phyloP scores from a whole-genome alignment of 306 rosid species.

The Vigna angularis region DNA sequence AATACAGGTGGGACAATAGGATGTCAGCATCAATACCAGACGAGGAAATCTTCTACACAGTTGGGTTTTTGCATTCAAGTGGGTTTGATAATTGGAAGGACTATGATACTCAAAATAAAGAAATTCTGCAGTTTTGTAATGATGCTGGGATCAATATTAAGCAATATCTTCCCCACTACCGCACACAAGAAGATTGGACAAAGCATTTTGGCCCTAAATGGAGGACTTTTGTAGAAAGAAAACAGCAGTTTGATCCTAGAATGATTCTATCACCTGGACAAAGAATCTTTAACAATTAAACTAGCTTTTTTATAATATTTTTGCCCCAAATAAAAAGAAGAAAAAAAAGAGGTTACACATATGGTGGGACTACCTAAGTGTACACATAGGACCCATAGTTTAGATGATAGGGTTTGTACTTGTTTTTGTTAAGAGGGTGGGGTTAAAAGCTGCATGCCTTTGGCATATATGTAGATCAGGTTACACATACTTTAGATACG shows the following conservation, averaged over 20 bases:
- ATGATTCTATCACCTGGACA: constrained; percentile 88
- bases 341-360: not conserved
- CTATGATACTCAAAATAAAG: constrained; percentile 67
- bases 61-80: constrained; percentile 75
- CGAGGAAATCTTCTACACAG: constrained; percentile 80
- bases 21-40: constrained; percentile 81
- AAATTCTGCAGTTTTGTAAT: constrained; percentile 67
- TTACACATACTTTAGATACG: constrained; percentile 45
- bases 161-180: constrained; percentile 81
- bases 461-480: constrained; percentile 50
- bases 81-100: constrained; percentile 74
- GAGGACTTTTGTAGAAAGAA: constrained; percentile 61
- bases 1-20: constrained; percentile 80
- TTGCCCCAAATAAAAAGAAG: not conserved
- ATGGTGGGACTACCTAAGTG: constrained; percentile 40
- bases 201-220: constrained; percentile 85
- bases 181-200: constrained; percentile 66
- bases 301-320: not conserved
- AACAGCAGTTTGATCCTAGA: constrained; percentile 76
- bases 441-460: constrained; percentile 45
- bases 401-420: constrained; percentile 39
- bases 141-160: constrained; percentile 67
- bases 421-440: constrained; percentile 46
- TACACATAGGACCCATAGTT: constrained; percentile 40
- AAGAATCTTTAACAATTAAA: constrained; percentile 63